phyloP scores from a whole-genome alignment of 768 basidiomycete species.

The Sarcodon sp. region DNA sequence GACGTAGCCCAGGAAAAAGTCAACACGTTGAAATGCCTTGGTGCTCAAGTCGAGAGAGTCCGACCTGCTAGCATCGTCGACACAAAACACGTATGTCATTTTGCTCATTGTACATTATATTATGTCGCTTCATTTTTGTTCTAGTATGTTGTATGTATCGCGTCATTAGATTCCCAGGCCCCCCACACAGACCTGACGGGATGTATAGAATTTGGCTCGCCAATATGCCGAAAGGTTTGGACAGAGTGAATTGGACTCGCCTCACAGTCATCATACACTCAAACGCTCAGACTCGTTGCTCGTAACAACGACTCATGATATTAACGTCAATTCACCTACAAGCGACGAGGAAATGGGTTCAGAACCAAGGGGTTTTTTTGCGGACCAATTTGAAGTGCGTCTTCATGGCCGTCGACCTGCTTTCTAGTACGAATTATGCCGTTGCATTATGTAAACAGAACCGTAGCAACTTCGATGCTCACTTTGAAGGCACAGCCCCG shows the following conservation, averaged over 20 bases:
- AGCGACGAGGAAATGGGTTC: conserved; percentile 13
- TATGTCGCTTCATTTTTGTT: conserved; percentile 4
- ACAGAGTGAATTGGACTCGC: conserved; percentile 16
- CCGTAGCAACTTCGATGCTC: conserved; percentile 80
- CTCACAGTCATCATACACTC: not conserved
- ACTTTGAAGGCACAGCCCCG: conserved; percentile 82
- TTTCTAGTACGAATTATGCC: not conserved
- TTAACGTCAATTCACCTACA: not conserved
- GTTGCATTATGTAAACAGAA: conserved; percentile 34
- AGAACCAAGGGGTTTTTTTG: conserved; percentile 78
- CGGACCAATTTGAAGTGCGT: conserved; percentile 84
- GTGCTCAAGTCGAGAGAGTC: conserved; percentile 82
- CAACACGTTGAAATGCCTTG: conserved; percentile 67
- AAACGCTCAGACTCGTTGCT: conserved; percentile 23
- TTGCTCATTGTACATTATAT: conserved; percentile 7
- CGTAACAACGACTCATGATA: conserved; percentile 31
- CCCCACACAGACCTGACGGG: not conserved
- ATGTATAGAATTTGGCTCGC: conserved; percentile 70
- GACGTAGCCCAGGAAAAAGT: conserved; percentile 90
- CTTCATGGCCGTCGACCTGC: not conserved
- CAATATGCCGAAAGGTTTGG: conserved; percentile 71
- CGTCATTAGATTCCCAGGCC: not conserved
- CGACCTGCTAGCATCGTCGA: conserved; percentile 95
- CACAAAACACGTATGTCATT: conserved; percentile 67
- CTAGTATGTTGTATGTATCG: conserved; percentile 3